phyloP scores from a whole-genome alignment of 495 filamentous ascomycete species.

The Penicillium manginii region DNA sequence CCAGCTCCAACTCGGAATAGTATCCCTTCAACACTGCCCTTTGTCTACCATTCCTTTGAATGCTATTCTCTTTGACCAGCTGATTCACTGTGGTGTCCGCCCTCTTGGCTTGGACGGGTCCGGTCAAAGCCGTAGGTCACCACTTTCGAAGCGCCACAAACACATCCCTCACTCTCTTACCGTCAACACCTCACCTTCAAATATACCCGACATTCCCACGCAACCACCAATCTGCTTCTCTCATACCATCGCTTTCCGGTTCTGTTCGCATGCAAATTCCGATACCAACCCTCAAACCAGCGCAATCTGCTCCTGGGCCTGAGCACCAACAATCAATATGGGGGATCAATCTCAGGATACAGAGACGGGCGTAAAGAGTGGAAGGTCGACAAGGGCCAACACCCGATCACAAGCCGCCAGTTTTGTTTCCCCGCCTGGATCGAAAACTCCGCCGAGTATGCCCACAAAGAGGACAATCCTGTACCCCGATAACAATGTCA shows the following conservation, averaged over 20 bases:
- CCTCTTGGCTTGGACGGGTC: slow-evolving; percentile 3
- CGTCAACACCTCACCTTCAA: slow-evolving; percentile 1
- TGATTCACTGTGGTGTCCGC: slow-evolving; percentile 13
- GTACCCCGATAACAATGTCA: slow-evolving; percentile 39
- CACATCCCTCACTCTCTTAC: slow-evolving; percentile 5
- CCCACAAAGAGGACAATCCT: slow-evolving; percentile 45
- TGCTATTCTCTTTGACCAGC: slow-evolving; percentile 30
- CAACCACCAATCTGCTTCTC: not conserved
- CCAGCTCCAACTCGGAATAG: slow-evolving; percentile 29
- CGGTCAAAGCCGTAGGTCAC: slow-evolving; percentile 7
- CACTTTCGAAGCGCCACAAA: slow-evolving; percentile 14
- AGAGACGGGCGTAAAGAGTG: slow-evolving; percentile 15
- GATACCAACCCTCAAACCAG: not conserved
- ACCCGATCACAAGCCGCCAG: slow-evolving; percentile 29
- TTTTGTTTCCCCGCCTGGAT: slow-evolving; percentile 46
- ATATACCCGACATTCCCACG: not conserved
- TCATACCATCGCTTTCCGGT: not conserved
- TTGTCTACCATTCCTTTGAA: slow-evolving; percentile 20
- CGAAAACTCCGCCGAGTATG: slow-evolving; percentile 50
- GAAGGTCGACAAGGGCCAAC: slow-evolving; percentile 10
- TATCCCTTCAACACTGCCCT: slow-evolving; percentile 34
- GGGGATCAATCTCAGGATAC: slow-evolving; percentile 28
- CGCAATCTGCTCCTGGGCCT: slow-evolving; percentile 20
- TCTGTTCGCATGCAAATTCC: slow-evolving; percentile 19
- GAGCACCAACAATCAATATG: slow-evolving; percentile 24